These are phyloP conservation scores for Colletotrichum spaethianum DNA, from an alignment of 2,329 filamentous ascomycete species.

Conservation along the genomic window DNA sequence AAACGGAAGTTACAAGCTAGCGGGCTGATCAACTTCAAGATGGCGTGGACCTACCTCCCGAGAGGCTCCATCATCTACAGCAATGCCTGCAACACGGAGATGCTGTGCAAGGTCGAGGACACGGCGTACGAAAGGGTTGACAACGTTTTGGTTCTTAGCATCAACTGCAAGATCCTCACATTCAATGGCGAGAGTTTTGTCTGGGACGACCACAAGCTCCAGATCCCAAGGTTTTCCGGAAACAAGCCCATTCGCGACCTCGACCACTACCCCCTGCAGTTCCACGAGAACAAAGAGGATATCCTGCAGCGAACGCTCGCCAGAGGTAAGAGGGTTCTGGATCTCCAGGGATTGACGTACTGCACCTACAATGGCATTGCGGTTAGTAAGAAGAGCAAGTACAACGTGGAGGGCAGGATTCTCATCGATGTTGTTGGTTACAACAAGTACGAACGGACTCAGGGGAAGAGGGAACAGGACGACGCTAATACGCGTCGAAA, in stretches of 20 bases:
- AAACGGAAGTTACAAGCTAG: slow-evolving; percentile 53
- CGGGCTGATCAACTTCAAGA: slow-evolving; percentile 57
- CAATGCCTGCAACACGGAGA: slow-evolving; percentile 56
- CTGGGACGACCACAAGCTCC: slow-evolving; percentile 54
- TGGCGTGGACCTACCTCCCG: slow-evolving; percentile 62
- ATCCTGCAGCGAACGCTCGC: slow-evolving; percentile 49
- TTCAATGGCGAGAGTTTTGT: slow-evolving; percentile 59
- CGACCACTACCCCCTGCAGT: slow-evolving; percentile 54
- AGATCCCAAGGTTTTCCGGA: slow-evolving; percentile 53
- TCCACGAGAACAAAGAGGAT: slow-evolving; percentile 48
- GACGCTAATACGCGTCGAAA: slow-evolving; percentile 49
- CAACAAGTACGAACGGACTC: slow-evolving; percentile 56
- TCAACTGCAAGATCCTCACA: slow-evolving; percentile 52
- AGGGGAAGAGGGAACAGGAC: slow-evolving; percentile 53
- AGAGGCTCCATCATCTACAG: slow-evolving; percentile 55
- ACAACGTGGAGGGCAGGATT: slow-evolving; percentile 58
- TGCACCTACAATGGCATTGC: slow-evolving; percentile 59
- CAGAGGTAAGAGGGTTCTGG: slow-evolving; percentile 57
- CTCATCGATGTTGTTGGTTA: slow-evolving; percentile 59
- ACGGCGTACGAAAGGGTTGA: slow-evolving; percentile 48
- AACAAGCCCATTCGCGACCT: slow-evolving; percentile 59
- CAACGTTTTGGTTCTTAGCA: slow-evolving; percentile 41
- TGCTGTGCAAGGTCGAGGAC: slow-evolving; percentile 56
- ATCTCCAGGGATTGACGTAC: slow-evolving; percentile 58
- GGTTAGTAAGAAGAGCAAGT: slow-evolving; percentile 47